Evolutionary conservation across 495 filamentous ascomycete species (phyloP).

Genomic region (Hypoxylon subgilvum): DNA sequence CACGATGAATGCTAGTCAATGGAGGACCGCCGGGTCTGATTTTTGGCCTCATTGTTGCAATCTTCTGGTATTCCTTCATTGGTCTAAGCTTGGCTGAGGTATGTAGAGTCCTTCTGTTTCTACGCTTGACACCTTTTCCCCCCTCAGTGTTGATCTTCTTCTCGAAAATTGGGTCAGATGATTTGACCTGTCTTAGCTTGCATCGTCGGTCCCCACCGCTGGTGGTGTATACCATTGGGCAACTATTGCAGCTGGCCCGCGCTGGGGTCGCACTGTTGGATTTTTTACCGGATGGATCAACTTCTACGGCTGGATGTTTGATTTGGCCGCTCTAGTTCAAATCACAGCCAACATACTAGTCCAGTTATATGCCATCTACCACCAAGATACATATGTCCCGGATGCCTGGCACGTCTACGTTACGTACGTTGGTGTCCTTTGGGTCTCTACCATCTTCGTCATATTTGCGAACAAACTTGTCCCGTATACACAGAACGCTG

Average conservation of each 20-base stretch:
- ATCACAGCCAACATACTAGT: slow-evolving; percentile 73
- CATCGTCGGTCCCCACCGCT: slow-evolving; percentile 77
- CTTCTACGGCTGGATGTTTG: slow-evolving; percentile 69
- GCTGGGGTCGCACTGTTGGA: slow-evolving; percentile 70
- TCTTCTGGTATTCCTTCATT: slow-evolving; percentile 55
- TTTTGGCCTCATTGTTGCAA: slow-evolving; percentile 57
- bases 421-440: slow-evolving; percentile 68
- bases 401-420: slow-evolving; percentile 80
- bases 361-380: slow-evolving; percentile 73
- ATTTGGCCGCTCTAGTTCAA: slow-evolving; percentile 67
- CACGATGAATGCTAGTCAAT: slow-evolving; percentile 48
- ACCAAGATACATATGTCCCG: slow-evolving; percentile 63
- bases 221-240: slow-evolving; percentile 92
- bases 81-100: slow-evolving; percentile 53
- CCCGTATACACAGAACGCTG: slow-evolving; percentile 69
- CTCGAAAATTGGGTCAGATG: not conserved
- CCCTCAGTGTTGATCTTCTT: not conserved
- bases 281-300: slow-evolving; percentile 85
- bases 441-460: slow-evolving; percentile 67
- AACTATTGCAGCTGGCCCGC: slow-evolving; percentile 71
- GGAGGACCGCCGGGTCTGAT: slow-evolving; percentile 64
- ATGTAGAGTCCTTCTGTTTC: not conserved
- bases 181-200: slow-evolving; percentile 57
- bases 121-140: not conserved
- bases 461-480: slow-evolving; percentile 73